Evolutionary conservation across 345 rosid genomes (phyloP).

Genomic region (Populus ilicifolia): DNA sequence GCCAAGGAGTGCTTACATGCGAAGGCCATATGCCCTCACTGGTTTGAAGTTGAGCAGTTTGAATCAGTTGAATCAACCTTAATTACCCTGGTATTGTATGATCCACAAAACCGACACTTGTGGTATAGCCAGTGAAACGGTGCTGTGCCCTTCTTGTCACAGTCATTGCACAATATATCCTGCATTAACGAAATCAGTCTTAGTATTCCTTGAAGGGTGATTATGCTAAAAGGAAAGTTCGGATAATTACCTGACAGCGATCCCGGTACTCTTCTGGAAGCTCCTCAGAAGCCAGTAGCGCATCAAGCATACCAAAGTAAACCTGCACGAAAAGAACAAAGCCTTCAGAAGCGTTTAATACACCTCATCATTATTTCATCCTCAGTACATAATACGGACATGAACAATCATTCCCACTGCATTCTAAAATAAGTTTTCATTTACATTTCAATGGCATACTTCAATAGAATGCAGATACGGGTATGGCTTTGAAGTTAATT

Average conservation of each 20-base stretch:
- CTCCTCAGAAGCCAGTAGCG: slow-evolving; percentile 50
- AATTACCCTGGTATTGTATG: slow-evolving; percentile 83
- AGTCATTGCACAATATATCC: slow-evolving; percentile 79
- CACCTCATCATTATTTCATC: not conserved
- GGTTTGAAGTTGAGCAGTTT: slow-evolving; percentile 20
- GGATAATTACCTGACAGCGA: slow-evolving; percentile 44
- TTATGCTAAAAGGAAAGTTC: not conserved
- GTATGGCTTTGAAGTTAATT: not conserved
- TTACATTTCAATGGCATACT: not conserved
- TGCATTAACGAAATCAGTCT: slow-evolving; percentile 18
- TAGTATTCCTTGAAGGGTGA: not conserved
- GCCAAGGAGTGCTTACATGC: not conserved
- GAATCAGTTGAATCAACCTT: slow-evolving; percentile 30
- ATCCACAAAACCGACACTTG: slow-evolving; percentile 68
- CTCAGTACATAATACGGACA: not conserved
- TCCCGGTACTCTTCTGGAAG: slow-evolving; percentile 59
- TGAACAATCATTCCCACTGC: not conserved
- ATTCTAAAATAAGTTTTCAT: not conserved
- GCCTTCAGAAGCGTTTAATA: not conserved
- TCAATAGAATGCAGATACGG: not conserved
- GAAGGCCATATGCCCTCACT: not conserved
- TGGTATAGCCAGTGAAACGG: slow-evolving; percentile 86
- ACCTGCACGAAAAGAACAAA: slow-evolving; percentile 30
- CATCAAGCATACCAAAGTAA: slow-evolving; percentile 63
- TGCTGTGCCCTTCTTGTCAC: slow-evolving; percentile 61